Percentiles rank a stretch among this genome's conserved stretches.
Evolutionary conservation across 1,284 basidiomycete species (phyloP).

Genomic region (Porodaedalea pini): DNA sequence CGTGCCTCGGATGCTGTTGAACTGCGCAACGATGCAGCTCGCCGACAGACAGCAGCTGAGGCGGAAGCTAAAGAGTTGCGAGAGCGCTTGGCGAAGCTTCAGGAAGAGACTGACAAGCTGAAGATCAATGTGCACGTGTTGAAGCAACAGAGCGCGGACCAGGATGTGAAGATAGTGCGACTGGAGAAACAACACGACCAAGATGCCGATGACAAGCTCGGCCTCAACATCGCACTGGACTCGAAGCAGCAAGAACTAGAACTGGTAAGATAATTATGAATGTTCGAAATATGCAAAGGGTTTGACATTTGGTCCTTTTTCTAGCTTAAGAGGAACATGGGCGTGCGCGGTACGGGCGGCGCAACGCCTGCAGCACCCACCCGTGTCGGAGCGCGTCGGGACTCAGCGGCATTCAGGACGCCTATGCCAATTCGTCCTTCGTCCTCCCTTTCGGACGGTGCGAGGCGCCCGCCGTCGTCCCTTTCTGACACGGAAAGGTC

Average conservation of each 20-base stretch:
- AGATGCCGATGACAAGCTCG: conserved; percentile 72
- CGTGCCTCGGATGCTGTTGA: conserved; percentile 45
- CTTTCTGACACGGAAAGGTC: conserved; percentile 49
- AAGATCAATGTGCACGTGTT: conserved; percentile 64
- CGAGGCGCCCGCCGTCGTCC: conserved; percentile 43
- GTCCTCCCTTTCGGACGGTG: conserved; percentile 53
- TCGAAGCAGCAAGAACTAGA: conserved; percentile 90
- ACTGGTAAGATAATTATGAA: conserved; percentile 50
- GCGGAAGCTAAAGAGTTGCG: conserved; percentile 42
- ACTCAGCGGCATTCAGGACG: conserved; percentile 32
- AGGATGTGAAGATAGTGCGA: conserved; percentile 78
- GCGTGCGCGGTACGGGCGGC: conserved; percentile 58
- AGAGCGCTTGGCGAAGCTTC: conserved; percentile 48
- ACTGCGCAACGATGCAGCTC: conserved; percentile 46
- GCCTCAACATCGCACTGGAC: conserved; percentile 82
- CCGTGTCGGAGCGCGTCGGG: conserved; percentile 4
- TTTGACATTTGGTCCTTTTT: conserved; percentile 9
- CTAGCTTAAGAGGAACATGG: conserved; percentile 71
- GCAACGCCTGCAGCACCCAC: conserved; percentile 50
- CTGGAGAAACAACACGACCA: conserved; percentile 62
- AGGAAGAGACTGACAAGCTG: conserved; percentile 62
- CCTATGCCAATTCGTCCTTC: conserved; percentile 52
- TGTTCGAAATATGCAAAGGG: conserved; percentile 10
- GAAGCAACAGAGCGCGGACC: conserved; percentile 77
- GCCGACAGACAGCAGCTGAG: conserved; percentile 51